Evolutionary conservation across 768 basidiomycete genomes (phyloP).

Genomic region (Boletus rubroflammeus): DNA sequence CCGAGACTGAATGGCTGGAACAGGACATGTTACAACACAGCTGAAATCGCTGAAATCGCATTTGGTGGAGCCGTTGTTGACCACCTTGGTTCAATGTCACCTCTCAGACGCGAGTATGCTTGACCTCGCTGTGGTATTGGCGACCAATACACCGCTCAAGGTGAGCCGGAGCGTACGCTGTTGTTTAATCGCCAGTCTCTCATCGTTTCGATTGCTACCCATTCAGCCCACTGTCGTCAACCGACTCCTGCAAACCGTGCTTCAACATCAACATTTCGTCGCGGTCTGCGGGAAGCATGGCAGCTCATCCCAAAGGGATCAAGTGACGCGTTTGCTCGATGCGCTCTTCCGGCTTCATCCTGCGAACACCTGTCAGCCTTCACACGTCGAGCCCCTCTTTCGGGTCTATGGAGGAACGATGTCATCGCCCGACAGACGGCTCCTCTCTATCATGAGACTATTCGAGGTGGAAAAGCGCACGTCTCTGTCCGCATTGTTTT

Average conservation of each 20-base stretch:
- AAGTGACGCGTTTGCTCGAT: conserved; percentile 55
- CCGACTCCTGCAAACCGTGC: conserved; percentile 67
- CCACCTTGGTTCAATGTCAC: conserved; percentile 58
- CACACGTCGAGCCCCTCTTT: conserved; percentile 75
- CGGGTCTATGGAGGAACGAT: conserved; percentile 72
- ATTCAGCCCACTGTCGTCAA: conserved; percentile 66
- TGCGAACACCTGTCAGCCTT: conserved; percentile 78
- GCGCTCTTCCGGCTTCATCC: conserved; percentile 75
- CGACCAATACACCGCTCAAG: conserved; percentile 53
- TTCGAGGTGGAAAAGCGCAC: conserved; percentile 70
- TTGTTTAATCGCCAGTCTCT: not conserved
- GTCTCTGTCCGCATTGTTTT: conserved; percentile 61
- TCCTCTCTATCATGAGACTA: conserved; percentile 73
- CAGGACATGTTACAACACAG: conserved; percentile 14
- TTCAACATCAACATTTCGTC: conserved; percentile 67
- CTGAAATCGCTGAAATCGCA: conserved; percentile 42
- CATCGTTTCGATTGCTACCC: not conserved
- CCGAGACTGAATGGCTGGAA: not conserved
- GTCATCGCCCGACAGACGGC: conserved; percentile 55
- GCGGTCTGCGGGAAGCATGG: conserved; percentile 36
- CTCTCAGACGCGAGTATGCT: conserved; percentile 43
- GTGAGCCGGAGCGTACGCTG: conserved; percentile 35
- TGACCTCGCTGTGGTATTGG: conserved; percentile 40
- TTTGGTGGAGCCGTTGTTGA: conserved; percentile 68
- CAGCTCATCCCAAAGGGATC: conserved; percentile 35